Evolutionary conservation across 176 grass and related monocot genomes (phyloP), one percentile per base, ranked within the genome.

Genomic region (Miscanthus lutarioriparius): DNA sequence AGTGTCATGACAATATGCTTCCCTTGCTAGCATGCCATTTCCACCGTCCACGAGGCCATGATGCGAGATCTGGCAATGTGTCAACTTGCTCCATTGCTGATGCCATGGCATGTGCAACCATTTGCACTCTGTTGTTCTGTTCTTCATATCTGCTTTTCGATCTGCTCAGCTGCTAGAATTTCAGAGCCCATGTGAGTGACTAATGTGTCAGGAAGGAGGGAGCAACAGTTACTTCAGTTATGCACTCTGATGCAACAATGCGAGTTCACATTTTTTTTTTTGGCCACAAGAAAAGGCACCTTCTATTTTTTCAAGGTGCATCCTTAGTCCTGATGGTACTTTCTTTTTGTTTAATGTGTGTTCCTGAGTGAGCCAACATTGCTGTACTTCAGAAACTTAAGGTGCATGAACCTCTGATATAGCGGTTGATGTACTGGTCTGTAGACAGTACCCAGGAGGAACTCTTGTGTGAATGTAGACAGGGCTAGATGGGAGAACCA

Each of bases 101-200:
- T 44, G 40, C 43, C 73, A 72, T 86, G 53, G 72, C 51, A 82
- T 86, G 78, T 86, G 78, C 78, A 68, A 30, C 27, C 47, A 80
- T 73, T 67, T 67, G 44, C 35, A 49, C 70, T 17, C 17, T 85
- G 51, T 64, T 44, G 4, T 59, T 48, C 6, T 78, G 67, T 32
- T 35, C 33, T 73, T 61, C 61, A 61, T 75, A 68, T 61, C 61
- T 51, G 2, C 41, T 9, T 19, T 8, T 71, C 15, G 2, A 70
- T 89, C n/a, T 62, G 14, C 62, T 81, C 8, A 53, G 37, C 67
- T 68, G 77, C 78, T 49, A 64, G n/a, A n/a, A n/a, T n/a, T n/a
- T n/a, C n/a, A n/a, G n/a, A n/a, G n/a, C n/a, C n/a, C n/a, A n/a
- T n/a, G n/a, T n/a, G n/a, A n/a, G n/a, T n/a, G n/a, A n/a, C n/a